These are phyloP conservation scores for Amoebophrya sp. DNA, from an alignment of 169 alveolate species.

Conservation along the genomic window DNA sequence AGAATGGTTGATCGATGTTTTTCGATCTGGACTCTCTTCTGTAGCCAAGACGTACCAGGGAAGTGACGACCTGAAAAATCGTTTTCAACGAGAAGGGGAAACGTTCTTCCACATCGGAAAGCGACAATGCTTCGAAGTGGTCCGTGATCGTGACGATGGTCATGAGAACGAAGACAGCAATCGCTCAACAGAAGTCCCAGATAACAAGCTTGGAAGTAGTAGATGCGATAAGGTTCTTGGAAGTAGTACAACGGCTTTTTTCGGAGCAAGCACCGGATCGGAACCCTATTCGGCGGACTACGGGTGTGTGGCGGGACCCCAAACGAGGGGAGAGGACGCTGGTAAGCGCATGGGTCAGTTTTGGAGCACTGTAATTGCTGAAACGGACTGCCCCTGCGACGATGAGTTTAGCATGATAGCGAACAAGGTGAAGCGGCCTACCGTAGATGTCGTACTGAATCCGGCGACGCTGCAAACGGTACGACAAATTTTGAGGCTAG, in stretches of 20 bases:
- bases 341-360: neutral
- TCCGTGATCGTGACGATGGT: too few species aligned
- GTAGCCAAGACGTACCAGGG: neutral
- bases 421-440: neutral
- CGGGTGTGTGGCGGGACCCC: neutral
- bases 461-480: neutral
- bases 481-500: neutral
- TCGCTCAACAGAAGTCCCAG: too few species aligned
- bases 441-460: neutral
- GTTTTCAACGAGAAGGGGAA: too few species aligned
- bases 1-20: too few species aligned
- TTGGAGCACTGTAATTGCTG: neutral
- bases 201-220: too few species aligned
- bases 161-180: too few species aligned
- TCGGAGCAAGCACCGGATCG: neutral
- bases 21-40: too few species aligned
- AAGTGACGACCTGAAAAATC: too few species aligned
- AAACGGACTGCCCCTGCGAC: neutral
- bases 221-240: too few species aligned
- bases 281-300: neutral
- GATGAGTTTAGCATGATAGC: neutral
- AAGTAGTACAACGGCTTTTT: too few species aligned
- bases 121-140: too few species aligned
- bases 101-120: neutral
- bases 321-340: neutral